Conservation (phyloP, 2,329 filamentous ascomycete genomes). For the Scedosporium dehoogii region DNA sequence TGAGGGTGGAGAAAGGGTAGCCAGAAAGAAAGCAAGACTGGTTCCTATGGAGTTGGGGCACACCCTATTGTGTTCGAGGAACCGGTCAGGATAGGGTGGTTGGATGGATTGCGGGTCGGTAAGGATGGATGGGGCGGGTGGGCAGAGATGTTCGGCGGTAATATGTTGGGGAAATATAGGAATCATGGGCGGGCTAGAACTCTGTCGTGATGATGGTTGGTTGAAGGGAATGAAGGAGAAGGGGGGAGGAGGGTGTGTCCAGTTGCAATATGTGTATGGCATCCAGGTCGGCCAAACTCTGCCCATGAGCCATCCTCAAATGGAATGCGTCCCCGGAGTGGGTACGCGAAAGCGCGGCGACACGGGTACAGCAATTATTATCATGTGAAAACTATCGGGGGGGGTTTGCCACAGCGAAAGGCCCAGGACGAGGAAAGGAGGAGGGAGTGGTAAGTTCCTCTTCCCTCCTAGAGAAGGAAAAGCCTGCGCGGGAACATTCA, state of each 20-base stretch:
- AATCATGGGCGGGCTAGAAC: background rate
- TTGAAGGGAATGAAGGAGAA: background rate
- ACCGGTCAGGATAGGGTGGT: background rate
- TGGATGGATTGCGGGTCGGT: background rate
- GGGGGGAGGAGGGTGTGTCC: background rate
- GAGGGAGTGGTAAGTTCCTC: background rate
- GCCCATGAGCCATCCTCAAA: background rate
- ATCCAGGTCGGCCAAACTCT: background rate
- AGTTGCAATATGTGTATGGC: background rate
- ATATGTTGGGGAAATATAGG: slow-evolving; percentile 1
- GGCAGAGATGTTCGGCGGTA: background rate
- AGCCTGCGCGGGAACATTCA: background rate
- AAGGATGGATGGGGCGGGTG: background rate
- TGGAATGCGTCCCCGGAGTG: background rate
- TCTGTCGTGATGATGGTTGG: slow-evolving; percentile 1
- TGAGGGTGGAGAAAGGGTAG: background rate
- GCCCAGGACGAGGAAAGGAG: background rate
- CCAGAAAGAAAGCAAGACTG: background rate
- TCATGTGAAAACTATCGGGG: background rate
- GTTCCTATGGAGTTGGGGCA: background rate
- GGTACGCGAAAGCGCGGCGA: background rate
- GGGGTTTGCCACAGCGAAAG: background rate
- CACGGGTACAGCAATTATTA: background rate
- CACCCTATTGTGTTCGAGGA: background rate
- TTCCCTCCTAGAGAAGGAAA: background rate